phyloP scores from a whole-genome alignment of 495 filamentous ascomycete genomes.

The Xylaria cubensis region DNA sequence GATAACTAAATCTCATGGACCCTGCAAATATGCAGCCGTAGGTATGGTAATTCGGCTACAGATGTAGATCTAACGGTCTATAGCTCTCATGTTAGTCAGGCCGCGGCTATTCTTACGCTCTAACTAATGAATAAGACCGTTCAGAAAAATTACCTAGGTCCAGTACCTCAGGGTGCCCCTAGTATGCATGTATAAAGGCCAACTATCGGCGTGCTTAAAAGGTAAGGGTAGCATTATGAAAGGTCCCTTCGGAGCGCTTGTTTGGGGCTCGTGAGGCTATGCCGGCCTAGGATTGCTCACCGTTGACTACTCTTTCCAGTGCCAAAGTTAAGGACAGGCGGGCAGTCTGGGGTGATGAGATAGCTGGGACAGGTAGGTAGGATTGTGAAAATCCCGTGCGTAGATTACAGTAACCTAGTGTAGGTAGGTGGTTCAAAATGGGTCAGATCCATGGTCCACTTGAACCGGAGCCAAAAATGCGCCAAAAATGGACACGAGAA shows the following conservation, averaged over 20 bases:
- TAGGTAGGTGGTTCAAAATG: constrained; percentile 21
- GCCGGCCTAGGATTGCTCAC: not conserved
- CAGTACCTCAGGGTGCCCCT: no score
- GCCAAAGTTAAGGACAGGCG: not conserved
- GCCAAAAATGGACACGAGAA: constrained; percentile 64
- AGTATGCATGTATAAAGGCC: not conserved
- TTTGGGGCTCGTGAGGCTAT: constrained; percentile 15
- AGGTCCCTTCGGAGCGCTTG: not conserved
- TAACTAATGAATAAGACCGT: not conserved
- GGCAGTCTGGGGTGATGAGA: not conserved
- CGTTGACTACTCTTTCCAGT: not conserved
- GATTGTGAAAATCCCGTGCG: not conserved
- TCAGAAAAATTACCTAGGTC: not conserved
- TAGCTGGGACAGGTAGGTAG: constrained; percentile 5
- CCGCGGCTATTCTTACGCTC: not conserved
- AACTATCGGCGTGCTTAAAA: not conserved
- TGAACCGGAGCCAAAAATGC: constrained; percentile 28
- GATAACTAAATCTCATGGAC: not conserved
- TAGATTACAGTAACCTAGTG: not conserved
- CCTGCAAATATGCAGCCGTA: not conserved
- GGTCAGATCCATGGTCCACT: constrained; percentile 35
- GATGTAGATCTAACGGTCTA: not conserved
- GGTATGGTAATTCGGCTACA: not conserved
- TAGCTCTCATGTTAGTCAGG: not conserved
- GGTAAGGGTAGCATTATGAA: not conserved